phyloP scores from a whole-genome alignment of 768 basidiomycete species.

The Podaxis sp. region DNA sequence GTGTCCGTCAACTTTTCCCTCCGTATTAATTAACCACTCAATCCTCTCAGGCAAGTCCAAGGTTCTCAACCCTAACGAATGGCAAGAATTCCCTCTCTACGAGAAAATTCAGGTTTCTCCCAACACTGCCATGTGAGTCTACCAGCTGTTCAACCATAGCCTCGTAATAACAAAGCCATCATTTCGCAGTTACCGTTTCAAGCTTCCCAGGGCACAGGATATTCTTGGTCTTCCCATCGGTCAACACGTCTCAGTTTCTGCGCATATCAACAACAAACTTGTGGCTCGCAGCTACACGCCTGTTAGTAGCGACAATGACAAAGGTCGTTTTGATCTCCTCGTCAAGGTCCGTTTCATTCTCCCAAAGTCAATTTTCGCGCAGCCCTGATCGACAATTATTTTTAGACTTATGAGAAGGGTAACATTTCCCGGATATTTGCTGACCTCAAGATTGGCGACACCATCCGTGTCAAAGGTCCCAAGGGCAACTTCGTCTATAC shows the following conservation, averaged over 20 bases:
- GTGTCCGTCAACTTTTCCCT: constrained; percentile 5
- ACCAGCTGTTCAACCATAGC: constrained; percentile 11
- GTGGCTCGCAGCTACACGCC: constrained; percentile 94
- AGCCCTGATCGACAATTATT: constrained; percentile 4
- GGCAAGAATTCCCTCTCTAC: constrained; percentile 79
- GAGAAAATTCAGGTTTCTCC: constrained; percentile 86
- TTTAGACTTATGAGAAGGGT: constrained; percentile 92
- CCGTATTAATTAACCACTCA: constrained; percentile 17
- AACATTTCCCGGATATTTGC: constrained; percentile 91
- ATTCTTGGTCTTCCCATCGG: constrained; percentile 93
- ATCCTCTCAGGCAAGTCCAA: constrained; percentile 49
- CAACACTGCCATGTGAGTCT: constrained; percentile 88
- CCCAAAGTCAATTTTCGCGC: not conserved
- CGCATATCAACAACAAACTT: constrained; percentile 89
- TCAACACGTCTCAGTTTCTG: constrained; percentile 91
- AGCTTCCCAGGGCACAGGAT: constrained; percentile 68
- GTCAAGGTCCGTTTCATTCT: constrained; percentile 69
- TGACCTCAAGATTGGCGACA: constrained; percentile 83
- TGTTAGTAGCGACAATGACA: constrained; percentile 89
- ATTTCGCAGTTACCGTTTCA: constrained; percentile 81
- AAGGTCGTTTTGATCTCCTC: constrained; percentile 92
- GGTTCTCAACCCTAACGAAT: constrained; percentile 71
- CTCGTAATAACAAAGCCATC: not conserved
- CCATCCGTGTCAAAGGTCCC: constrained; percentile 89
- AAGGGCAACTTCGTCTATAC: constrained; percentile 92